Base-by-base conservation (phyloP, 352 stramenopile genomes). In the Peronospora destructor region DNA sequence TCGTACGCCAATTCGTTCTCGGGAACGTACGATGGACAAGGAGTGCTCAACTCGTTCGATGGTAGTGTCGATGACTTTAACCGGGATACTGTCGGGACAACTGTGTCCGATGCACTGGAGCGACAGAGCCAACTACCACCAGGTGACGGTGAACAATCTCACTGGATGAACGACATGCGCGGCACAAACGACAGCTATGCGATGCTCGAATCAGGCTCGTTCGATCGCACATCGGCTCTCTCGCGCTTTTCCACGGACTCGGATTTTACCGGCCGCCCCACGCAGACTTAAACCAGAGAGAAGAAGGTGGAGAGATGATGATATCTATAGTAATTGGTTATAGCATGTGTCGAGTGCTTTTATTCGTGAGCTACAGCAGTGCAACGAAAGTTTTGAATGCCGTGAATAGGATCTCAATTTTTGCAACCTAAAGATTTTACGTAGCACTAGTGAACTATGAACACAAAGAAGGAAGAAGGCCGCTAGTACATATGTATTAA, bases 81-180 rank as follows among this genome's bases (percentile, higher is more conserved):
- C n/a, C 62, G 62, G 5, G 62, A 71, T 16, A 71, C 62, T 0
- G 55, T 58, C 1, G 62, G 53, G 4, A 62, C 62, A n/a, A 67
- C 58, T 0, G 53, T 68, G n/a, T 67, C 62, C 0, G 62, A 71
- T 41, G 62, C 62, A 0, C 19, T 61, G 9, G 59, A 64, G 2
- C 57, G 61, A 42, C 46, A 60, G 38, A 62, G 46, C 19, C 42
- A 71, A 49, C 45, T 55, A 29, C 56, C 54, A 21, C 33, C 48
- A 40, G 60, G 33, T 48, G 64, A 48, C 16, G 39, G 41, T 26
- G 58, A 71, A 10, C 46, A 67, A 21, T 76, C 63, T 19, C 76
- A 89, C 67, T 89, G 78, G 78, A 85, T 85, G 74, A 71, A 84
- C 49, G 70, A 82, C 14, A 87, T 87, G 73, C 78, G 78, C n/a